Evolutionary conservation across 2,329 filamentous ascomycete genomes (phyloP), one percentile per base, ranked within the genome.

Genomic region (Pseudopyricularia cyperi): DNA sequence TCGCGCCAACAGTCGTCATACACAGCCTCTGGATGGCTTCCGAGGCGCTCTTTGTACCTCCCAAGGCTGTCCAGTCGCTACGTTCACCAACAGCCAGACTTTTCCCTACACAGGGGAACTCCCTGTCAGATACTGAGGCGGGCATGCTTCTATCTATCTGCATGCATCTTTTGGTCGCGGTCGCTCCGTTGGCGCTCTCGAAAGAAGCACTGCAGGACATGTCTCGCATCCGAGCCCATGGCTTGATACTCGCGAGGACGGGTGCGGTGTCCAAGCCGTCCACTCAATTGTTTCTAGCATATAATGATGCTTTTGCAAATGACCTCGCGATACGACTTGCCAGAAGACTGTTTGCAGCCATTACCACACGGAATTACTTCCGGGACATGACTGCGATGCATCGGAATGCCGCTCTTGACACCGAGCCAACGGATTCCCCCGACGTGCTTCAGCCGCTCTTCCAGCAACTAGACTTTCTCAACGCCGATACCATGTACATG

Each of bases 1-100:
- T 74, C 42, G 72, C 74, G 15, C 77, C 79, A 4, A 77, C 68
- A 47, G 61, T 83, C 19, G 78, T 84, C 2, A 75, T 83, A 50
- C 76, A 83, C 59, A 81, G 78, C 58, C 68, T 85, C 5, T 86
- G 82, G 82, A 69, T 78, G 56, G 77, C 78, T 6, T 71, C 80
- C 1, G 74, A 72, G 7, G 71, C 71, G 47, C 66, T 85, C 4
- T 85, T 83, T 57, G 66, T 70, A n/a, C 72, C 77, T 2, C 77
- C 79, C 1, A 67, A 68, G 52, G 57, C 66, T 6, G 58, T 76
- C 1, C 70, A 70, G 53, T 63, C 66, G 9, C 61, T 68, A 46
- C 65, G 65, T 8, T 68, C 69, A 17, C 63, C 69, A 0, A 66
- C 64, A 3, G 61, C 62, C 19, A 68, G 64, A 52, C 59, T 68